phyloP scores from a whole-genome alignment of 805 yeast genomes.

The Metschnikowia continentalis region DNA sequence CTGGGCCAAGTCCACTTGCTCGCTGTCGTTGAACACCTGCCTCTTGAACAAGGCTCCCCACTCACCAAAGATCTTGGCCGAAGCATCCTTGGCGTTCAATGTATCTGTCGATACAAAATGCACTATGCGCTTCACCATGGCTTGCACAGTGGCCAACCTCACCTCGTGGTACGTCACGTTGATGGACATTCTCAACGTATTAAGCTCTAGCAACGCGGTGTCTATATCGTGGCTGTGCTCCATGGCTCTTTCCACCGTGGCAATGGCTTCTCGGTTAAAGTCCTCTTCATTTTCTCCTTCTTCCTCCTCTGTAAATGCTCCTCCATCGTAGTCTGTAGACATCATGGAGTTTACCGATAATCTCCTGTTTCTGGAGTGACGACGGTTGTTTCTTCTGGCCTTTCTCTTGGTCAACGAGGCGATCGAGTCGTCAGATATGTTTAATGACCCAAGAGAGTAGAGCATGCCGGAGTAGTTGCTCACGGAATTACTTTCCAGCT shows the following conservation, averaged over 20 bases:
- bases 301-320: constrained; percentile 31
- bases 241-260: constrained; percentile 87
- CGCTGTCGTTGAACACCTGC: constrained; percentile 78
- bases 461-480: constrained; percentile 39
- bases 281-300: constrained; percentile 53
- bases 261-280: constrained; percentile 85
- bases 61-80: constrained; percentile 64
- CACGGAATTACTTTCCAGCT: constrained; percentile 34
- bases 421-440: constrained; percentile 56
- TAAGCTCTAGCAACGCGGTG: constrained; percentile 87
- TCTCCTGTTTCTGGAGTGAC: constrained; percentile 26
- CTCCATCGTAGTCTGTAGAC: constrained; percentile 47
- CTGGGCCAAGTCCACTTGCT: constrained; percentile 67
- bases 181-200: constrained; percentile 96
- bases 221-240: constrained; percentile 90
- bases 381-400: constrained; percentile 32
- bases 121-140: constrained; percentile 63
- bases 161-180: constrained; percentile 94
- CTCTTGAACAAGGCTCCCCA: constrained; percentile 84
- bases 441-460: constrained; percentile 45
- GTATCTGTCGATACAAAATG: constrained; percentile 78
- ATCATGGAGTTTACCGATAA: constrained; percentile 33
- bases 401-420: constrained; percentile 47
- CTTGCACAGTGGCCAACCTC: constrained; percentile 70
- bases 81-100: constrained; percentile 70